phyloP scores from a whole-genome alignment of 2,329 filamentous ascomycete genomes.

The Thielaviopsis ethacetica region DNA sequence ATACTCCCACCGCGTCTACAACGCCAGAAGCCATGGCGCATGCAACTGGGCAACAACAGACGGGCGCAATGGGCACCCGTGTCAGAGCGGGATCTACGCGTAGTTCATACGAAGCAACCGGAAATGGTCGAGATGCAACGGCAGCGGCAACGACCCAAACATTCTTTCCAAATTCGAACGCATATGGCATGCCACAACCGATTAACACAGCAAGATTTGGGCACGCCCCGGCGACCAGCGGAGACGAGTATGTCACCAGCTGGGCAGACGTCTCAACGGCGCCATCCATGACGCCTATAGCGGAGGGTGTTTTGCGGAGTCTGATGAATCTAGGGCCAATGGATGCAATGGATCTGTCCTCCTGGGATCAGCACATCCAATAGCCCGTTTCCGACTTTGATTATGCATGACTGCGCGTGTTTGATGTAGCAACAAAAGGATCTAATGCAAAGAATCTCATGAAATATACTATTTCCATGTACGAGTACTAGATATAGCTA shows the following conservation, averaged over 20 bases:
- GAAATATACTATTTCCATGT: too few species aligned
- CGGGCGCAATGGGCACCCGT: background rate
- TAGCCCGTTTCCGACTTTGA: background rate
- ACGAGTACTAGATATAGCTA: too few species aligned
- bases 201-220: background rate
- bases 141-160: background rate
- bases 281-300: slow-evolving; percentile 35
- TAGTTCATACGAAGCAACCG: background rate
- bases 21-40: background rate
- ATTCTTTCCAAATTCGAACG: background rate
- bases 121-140: background rate
- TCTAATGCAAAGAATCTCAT: background rate
- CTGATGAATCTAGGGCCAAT: slow-evolving; percentile 43
- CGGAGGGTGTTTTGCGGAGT: slow-evolving; percentile 39
- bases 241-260: slow-evolving; percentile 10
- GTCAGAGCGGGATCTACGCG: background rate
- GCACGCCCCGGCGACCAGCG: slow-evolving; percentile 13
- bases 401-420: too few species aligned
- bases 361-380: slow-evolving; percentile 25
- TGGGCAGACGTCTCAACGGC: slow-evolving; percentile 29
- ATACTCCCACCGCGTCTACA: background rate
- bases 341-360: slow-evolving; percentile 40
- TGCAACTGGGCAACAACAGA: background rate
- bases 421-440: background rate
- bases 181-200: background rate